Conservation (phyloP, 2,329 filamentous ascomycete species). For the Gliomastix tumulicola region DNA sequence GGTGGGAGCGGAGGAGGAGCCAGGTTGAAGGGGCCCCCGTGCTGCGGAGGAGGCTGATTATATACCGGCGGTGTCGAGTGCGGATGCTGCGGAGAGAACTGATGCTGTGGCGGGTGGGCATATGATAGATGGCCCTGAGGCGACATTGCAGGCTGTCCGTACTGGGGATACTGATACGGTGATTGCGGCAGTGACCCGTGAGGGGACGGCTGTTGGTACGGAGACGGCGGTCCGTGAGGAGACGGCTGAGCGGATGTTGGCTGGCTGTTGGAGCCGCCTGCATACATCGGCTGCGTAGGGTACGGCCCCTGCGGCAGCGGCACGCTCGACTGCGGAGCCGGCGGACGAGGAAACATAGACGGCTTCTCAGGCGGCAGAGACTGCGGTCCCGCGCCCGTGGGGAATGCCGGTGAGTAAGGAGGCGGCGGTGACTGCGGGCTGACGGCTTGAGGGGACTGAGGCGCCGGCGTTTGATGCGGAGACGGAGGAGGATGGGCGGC, state of each 20-base stretch:
- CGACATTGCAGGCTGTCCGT: neutral
- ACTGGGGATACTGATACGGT: neutral
- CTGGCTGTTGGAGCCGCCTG: neutral
- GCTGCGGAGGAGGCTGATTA: too few relatives aligned
- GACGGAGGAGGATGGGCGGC: too few relatives aligned
- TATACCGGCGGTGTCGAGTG: too few relatives aligned
- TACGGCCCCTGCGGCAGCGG: conserved; percentile 10
- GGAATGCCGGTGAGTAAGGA: neutral
- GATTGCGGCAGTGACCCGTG: neutral
- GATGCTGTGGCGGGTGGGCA: too few relatives aligned
- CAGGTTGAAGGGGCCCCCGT: neutral
- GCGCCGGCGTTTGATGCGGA: too few relatives aligned
- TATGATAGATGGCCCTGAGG: too few relatives aligned
- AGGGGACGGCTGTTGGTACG: neutral
- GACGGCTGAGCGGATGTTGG: neutral
- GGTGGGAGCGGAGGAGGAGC: conserved; percentile 6
- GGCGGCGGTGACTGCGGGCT: conserved; percentile 3
- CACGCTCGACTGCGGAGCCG: neutral
- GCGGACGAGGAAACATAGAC: conserved; percentile 4
- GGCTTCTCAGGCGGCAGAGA: conserved; percentile 1
- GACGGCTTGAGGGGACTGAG: too few relatives aligned
- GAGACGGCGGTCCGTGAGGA: neutral
- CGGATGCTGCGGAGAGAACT: too few relatives aligned
- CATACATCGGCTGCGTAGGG: conserved; percentile 10
- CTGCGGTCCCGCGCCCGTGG: neutral